Percentiles rank a stretch among this genome's conserved stretches.
phyloP scores from a whole-genome alignment of 768 basidiomycete genomes.

The Multifurca ochricompacta region DNA sequence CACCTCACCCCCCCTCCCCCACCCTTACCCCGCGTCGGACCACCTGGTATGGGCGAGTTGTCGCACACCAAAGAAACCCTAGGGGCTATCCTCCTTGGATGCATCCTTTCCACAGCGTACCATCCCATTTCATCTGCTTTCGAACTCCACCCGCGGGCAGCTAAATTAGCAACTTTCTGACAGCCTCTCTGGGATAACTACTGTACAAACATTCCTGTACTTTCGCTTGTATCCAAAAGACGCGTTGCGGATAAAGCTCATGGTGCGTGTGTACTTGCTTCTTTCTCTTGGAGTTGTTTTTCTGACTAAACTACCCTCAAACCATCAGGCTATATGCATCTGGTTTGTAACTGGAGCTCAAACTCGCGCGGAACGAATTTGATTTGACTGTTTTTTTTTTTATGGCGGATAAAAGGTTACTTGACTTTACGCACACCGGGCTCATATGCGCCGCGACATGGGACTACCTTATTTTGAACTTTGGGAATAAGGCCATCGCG shows the following conservation, averaged over 20 bases:
- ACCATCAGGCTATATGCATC: background rate
- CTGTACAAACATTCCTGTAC: constrained; percentile 11
- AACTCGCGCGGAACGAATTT: no score
- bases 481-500: background rate
- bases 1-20: background rate
- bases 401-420: background rate
- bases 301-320: background rate
- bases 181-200: constrained; percentile 9
- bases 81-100: constrained; percentile 9
- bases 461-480: constrained; percentile 12
- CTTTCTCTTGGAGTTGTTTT: background rate
- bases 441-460: constrained; percentile 9
- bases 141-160: no score
- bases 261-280: background rate
- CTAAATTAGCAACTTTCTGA: no score
- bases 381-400: background rate
- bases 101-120: constrained; percentile 1
- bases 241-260: background rate
- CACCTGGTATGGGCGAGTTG: background rate
- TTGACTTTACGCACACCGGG: constrained; percentile 5
- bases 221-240: constrained; percentile 11
- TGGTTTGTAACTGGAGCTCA: background rate
- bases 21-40: background rate
- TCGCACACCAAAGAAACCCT: constrained; percentile 1
- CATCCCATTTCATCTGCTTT: background rate